Evolutionary conservation across 371 early-diverging fungal genomes (phyloP).

Genomic region (Mortierella sp.): DNA sequence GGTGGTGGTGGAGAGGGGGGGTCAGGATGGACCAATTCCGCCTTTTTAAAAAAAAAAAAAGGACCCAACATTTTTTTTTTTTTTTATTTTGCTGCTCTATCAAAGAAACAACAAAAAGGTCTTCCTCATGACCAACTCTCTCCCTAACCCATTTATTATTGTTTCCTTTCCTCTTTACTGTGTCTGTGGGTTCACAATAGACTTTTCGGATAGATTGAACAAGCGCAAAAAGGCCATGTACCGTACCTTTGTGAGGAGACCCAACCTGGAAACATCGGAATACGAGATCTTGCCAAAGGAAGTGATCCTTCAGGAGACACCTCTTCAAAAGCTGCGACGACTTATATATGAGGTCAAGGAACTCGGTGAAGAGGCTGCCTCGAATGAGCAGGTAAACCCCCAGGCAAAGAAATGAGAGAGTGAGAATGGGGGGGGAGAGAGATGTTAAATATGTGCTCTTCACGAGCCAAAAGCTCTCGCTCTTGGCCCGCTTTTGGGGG

Average conservation of each 20-base stretch:
- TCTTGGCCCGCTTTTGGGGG: slow-evolving; percentile 1
- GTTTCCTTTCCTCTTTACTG: too few relatives aligned
- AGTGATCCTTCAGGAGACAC: slow-evolving; percentile 71
- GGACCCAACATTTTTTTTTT: too few relatives aligned
- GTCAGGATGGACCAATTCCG: too few relatives aligned
- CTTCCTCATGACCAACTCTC: too few relatives aligned
- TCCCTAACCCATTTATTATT: too few relatives aligned
- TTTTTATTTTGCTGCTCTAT: too few relatives aligned
- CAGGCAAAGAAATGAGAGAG: neutral
- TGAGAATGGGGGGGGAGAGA: slow-evolving; percentile 14
- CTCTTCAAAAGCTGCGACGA: slow-evolving; percentile 79
- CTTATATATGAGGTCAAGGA: slow-evolving; percentile 87
- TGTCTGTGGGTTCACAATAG: slow-evolving; percentile 31
- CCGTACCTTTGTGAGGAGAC: slow-evolving; percentile 67
- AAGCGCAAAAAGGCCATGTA: slow-evolving; percentile 75
- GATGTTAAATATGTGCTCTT: neutral
- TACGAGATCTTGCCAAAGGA: slow-evolving; percentile 73
- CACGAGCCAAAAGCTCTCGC: neutral
- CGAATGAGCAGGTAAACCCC: slow-evolving; percentile 57
- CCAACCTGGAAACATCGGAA: slow-evolving; percentile 67
- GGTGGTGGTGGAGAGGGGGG: too few relatives aligned
- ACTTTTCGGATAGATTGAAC: slow-evolving; percentile 72
- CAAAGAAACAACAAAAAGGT: too few relatives aligned
- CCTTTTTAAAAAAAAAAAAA: too few relatives aligned
- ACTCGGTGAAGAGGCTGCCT: slow-evolving; percentile 75